Conservation (phyloP, 176 grass and related monocot genomes). For the Rhynchospora pubera region DNA sequence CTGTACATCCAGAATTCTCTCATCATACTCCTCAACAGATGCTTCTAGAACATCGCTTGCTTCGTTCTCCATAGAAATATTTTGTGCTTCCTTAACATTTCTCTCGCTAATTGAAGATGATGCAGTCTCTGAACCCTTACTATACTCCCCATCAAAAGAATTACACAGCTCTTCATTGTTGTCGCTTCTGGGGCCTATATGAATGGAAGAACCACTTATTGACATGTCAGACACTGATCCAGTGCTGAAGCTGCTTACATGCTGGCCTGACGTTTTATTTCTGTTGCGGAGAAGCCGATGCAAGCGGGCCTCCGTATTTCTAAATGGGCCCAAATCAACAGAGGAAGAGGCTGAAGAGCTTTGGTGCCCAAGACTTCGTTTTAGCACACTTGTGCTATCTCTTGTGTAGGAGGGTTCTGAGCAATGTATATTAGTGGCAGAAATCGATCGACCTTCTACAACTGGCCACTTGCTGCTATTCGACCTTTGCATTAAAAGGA, state of each 20-base stretch:
- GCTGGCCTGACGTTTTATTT: conserved; percentile 39
- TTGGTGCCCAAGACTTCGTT: conserved; percentile 50
- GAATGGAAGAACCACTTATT: conserved; percentile 43
- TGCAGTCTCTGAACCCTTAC: conserved; percentile 25
- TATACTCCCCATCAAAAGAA: conserved; percentile 31
- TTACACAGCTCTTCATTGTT: conserved; percentile 29
- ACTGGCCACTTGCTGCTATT: conserved; percentile 57
- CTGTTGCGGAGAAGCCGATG: conserved; percentile 40
- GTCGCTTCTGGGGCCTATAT: conserved; percentile 37
- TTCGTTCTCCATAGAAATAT: conserved; percentile 8
- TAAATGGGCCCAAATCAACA: conserved; percentile 73
- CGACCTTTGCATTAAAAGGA: conserved; percentile 55
- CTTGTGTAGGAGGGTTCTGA: conserved; percentile 65
- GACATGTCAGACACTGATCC: conserved; percentile 80
- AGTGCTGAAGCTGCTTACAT: conserved; percentile 45
- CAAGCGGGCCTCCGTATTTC: conserved; percentile 35
- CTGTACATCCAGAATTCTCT: conserved; percentile 31
- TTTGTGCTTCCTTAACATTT: not conserved
- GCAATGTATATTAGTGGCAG: conserved; percentile 48
- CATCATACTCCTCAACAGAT: conserved; percentile 19
- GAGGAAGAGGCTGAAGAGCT: conserved; percentile 74
- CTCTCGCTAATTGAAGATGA: not conserved
- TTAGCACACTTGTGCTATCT: conserved; percentile 54
- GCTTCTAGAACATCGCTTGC: conserved; percentile 22
- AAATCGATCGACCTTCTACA: conserved; percentile 39